phyloP scores from a whole-genome alignment of 129 eudicot species.

The Chrysanthemum makinoi region DNA sequence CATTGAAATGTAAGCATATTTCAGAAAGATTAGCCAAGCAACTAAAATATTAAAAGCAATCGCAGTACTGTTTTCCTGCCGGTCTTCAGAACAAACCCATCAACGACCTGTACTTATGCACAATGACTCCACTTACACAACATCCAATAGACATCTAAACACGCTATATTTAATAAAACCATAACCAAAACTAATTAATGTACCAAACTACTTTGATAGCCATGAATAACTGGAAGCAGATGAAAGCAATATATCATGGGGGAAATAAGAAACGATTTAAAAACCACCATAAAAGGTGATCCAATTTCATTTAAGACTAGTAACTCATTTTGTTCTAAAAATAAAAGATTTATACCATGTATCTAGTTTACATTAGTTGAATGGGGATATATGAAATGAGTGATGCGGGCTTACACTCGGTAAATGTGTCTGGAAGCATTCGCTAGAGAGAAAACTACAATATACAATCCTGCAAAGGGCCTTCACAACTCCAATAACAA shows the following conservation, averaged over 20 bases:
- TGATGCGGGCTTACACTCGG: slow-evolving; percentile 55
- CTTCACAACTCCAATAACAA: slow-evolving; percentile 37
- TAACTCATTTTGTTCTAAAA: slow-evolving; percentile 21
- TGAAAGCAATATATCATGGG: background rate
- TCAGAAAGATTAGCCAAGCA: no score
- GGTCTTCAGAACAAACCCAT: background rate
- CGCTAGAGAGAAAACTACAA: slow-evolving; percentile 48
- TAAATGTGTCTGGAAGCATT: slow-evolving; percentile 48
- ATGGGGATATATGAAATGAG: slow-evolving; percentile 35
- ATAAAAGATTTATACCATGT: slow-evolving; percentile 12
- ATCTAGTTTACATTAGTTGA: slow-evolving; percentile 44
- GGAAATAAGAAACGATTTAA: slow-evolving; percentile 8
- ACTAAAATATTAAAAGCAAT: background rate
- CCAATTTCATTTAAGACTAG: slow-evolving; percentile 25
- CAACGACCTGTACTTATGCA: background rate
- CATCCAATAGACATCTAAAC: background rate
- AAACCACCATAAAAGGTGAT: slow-evolving; percentile 28
- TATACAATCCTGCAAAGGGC: slow-evolving; percentile 62
- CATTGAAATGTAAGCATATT: background rate
- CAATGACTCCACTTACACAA: background rate
- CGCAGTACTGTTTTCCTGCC: background rate
- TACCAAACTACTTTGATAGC: background rate
- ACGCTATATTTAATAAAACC: background rate
- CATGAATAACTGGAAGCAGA: background rate
- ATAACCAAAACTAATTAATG: no score